A percentile compares a stretch with the other conserved stretches of the same genome.
These are phyloP conservation scores for Ogataea degrootiae DNA, from an alignment of 805 yeast genomes.

Conservation along the genomic window DNA sequence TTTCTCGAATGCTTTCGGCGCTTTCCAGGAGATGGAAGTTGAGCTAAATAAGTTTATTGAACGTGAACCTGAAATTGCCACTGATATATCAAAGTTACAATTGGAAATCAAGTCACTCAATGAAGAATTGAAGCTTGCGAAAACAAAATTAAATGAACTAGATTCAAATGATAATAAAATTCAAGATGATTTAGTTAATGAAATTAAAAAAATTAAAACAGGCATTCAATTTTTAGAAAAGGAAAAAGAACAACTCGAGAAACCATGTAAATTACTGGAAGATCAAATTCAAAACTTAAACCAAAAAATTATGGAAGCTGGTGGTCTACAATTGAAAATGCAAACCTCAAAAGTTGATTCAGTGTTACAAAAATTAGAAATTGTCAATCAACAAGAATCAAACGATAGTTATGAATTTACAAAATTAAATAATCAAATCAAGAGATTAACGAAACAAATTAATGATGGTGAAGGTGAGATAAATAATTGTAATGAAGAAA, in stretches of 20 bases:
- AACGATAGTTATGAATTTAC: constrained; percentile 51
- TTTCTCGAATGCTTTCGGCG: constrained; percentile 44
- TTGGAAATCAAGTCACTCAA: constrained; percentile 62
- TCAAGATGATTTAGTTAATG: constrained; percentile 10
- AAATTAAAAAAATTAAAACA: constrained; percentile 26
- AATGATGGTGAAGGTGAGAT: constrained; percentile 46
- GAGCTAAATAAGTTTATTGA: constrained; percentile 56
- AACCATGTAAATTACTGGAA: constrained; percentile 53
- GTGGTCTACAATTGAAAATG: constrained; percentile 78
- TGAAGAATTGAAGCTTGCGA: constrained; percentile 46
- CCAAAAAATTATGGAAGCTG: constrained; percentile 79
- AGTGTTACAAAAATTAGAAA: constrained; percentile 58
- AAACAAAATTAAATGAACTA: constrained; percentile 38
- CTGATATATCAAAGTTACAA: constrained; percentile 49
- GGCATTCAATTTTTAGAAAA: constrained; percentile 26
- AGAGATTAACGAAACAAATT: constrained; percentile 47
- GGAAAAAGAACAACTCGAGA: constrained; percentile 36
- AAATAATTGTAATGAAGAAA: constrained; percentile 28
- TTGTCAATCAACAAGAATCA: constrained; percentile 50
- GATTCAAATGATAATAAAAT: constrained; percentile 12
- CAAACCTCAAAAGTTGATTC: constrained; percentile 84
- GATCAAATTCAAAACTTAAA: constrained; percentile 56
- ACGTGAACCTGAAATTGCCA: constrained; percentile 65
- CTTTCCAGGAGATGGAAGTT: constrained; percentile 53
- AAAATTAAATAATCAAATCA: constrained; percentile 61